Evolutionary conservation across 352 stramenopile species (phyloP).

Genomic region (Phytophthora lateralis): DNA sequence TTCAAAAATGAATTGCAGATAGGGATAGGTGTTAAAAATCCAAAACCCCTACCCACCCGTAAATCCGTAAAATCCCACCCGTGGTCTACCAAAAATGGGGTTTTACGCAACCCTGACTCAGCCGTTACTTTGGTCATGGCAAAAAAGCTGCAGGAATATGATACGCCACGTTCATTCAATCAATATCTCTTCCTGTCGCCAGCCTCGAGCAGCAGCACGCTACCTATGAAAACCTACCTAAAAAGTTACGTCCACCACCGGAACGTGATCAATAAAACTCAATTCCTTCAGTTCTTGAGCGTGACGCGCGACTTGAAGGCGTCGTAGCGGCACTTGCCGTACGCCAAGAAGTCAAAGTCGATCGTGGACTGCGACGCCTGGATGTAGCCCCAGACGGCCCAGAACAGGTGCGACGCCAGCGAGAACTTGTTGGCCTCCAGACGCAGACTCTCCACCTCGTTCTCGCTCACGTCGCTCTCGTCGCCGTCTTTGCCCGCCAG

Average conservation of each 20-base stretch:
- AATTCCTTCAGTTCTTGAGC: conserved; percentile 32
- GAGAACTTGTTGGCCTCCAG: conserved; percentile 85
- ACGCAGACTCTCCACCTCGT: conserved; percentile 65
- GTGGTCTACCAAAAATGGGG: too few species aligned
- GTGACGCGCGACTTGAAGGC: conserved; percentile 71
- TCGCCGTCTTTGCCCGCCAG: conserved; percentile 52
- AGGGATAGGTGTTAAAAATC: too few species aligned
- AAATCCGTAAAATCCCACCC: too few species aligned
- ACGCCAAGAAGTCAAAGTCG: conserved; percentile 93
- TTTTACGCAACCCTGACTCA: too few species aligned
- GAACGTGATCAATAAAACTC: conserved; percentile 31
- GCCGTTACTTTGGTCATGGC: conserved; percentile 7
- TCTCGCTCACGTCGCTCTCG: conserved; percentile 46
- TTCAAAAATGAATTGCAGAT: too few species aligned
- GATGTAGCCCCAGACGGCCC: conserved; percentile 91
- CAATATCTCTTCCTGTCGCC: conserved; percentile 20
- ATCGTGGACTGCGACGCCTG: conserved; percentile 90
- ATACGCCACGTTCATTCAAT: conserved; percentile 24
- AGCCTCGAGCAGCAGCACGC: neutral
- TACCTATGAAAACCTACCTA: conserved; percentile 20
- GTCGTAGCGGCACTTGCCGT: conserved; percentile 76
- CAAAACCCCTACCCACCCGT: too few species aligned
- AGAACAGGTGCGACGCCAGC: conserved; percentile 90
- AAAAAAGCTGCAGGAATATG: neutral
- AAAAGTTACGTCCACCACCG: conserved; percentile 46